A percentile compares a stretch with the other conserved stretches of the same genome.
Conservation (phyloP, 495 filamentous ascomycete genomes). For the Darksidea phi region DNA sequence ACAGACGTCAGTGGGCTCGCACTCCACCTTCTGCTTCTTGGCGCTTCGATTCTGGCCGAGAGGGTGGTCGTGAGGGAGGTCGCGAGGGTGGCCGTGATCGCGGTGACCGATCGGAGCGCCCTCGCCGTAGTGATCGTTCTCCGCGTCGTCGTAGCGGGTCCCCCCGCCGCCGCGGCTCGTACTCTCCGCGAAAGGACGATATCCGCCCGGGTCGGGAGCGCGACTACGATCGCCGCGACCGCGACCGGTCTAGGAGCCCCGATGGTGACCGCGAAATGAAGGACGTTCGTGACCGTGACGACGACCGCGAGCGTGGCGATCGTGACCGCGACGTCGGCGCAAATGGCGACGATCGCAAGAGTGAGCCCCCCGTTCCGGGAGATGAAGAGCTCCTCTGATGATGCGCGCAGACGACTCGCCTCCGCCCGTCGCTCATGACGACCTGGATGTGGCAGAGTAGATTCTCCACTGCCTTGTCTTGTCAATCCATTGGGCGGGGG, state of each 20-base stretch:
- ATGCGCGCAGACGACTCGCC: conserved; percentile 63
- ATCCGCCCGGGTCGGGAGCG: conserved; percentile 63
- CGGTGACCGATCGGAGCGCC: conserved; percentile 48
- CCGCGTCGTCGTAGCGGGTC: conserved; percentile 72
- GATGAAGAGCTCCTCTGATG: conserved; percentile 22
- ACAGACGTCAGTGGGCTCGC: conserved; percentile 77
- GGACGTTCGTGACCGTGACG: conserved; percentile 66
- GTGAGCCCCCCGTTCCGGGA: conserved; percentile 51
- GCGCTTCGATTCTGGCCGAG: conserved; percentile 77
- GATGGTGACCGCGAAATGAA: conserved; percentile 61
- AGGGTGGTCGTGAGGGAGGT: conserved; percentile 61
- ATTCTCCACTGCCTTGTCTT: background rate
- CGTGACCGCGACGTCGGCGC: conserved; percentile 59
- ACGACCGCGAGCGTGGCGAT: conserved; percentile 50
- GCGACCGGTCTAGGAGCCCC: conserved; percentile 62
- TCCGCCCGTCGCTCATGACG: conserved; percentile 77
- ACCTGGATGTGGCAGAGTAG: conserved; percentile 95
- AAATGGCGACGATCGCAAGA: conserved; percentile 85
- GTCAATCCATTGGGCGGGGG: background rate
- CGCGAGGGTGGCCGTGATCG: too few relatives aligned
- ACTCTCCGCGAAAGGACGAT: conserved; percentile 88
- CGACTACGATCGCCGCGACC: conserved; percentile 65
- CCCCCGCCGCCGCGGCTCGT: conserved; percentile 75
- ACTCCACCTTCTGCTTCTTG: conserved; percentile 97
- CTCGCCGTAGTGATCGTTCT: conserved; percentile 60